These are phyloP conservation scores for Cryphonectria radicalis DNA, from an alignment of 2,329 filamentous ascomycete genomes.

Conservation along the genomic window DNA sequence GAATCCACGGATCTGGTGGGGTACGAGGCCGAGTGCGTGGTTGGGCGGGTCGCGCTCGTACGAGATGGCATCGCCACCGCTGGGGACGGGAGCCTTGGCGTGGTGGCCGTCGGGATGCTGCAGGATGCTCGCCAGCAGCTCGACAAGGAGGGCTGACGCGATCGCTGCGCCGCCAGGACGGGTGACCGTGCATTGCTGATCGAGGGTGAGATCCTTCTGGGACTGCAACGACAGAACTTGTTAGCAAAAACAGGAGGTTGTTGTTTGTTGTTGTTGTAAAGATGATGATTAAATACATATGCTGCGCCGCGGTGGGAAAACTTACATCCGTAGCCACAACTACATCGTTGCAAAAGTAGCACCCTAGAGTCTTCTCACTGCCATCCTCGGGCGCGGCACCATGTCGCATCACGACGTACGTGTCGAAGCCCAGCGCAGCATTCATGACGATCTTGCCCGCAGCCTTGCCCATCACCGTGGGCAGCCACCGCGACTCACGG, in stretches of 20 bases:
- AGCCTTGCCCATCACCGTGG: conserved; percentile 94
- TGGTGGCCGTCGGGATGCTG: conserved; percentile 79
- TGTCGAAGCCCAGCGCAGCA: conserved; percentile 93
- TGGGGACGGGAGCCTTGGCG: conserved; percentile 57
- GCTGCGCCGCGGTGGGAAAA: conserved; percentile 32
- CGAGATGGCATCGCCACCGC: conserved; percentile 39
- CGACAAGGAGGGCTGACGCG: conserved; percentile 87
- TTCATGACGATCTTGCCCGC: conserved; percentile 95
- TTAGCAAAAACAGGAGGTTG: neutral
- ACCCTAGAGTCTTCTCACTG: conserved; percentile 74
- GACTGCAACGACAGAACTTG: conserved; percentile 59
- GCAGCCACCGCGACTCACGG: conserved; percentile 90
- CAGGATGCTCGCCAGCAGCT: conserved; percentile 83
- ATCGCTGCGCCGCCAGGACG: conserved; percentile 90
- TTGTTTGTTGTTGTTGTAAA: conserved; percentile 30
- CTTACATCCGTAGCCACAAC: conserved; percentile 91
- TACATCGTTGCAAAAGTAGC: conserved; percentile 98
- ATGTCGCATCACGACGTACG: conserved; percentile 96
- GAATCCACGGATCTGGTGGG: conserved; percentile 81
- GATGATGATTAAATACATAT: neutral
- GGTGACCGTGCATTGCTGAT: conserved; percentile 98
- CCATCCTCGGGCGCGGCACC: conserved; percentile 66
- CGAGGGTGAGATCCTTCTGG: conserved; percentile 90
- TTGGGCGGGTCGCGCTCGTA: conserved; percentile 61
- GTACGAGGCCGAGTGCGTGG: conserved; percentile 70